Evolutionary conservation across 495 filamentous ascomycete species (phyloP), one percentile per base, ranked within the genome.

Genomic region (Darksidea phi): DNA sequence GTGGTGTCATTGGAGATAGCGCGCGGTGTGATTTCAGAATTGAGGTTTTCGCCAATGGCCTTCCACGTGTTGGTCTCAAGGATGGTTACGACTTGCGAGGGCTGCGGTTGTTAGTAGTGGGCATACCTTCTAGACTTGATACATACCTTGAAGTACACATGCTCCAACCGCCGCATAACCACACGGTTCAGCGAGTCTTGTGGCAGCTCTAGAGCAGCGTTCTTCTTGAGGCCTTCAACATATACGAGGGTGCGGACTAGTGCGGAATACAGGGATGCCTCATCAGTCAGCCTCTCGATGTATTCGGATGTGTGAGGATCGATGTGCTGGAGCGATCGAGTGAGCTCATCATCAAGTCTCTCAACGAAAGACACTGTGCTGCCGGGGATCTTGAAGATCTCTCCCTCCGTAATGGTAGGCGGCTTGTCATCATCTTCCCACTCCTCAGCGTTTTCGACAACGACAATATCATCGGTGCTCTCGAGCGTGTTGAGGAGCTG

Each of bases 291-390:
- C 42, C 95, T 84, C 64, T 97, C 94, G 63, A 99, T 96, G 71
- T 99, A 99, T 75, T 99, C 94, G 34, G 93, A 91, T 47, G 94
- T 99, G 76, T 99, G 94, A 56, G 94, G 94, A 72, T 99, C 94
- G 71, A 97, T 97, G 72, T 88, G 88, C 76, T 97, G 94, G 53
- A 99, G 78, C 13, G 92, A 96, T 65, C 94, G 85, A 45, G 90
- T 97, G 66, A 99, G 91, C 76, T 97, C 95, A 71, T 99, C 94
- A 70, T 99, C 94, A 17, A 99, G 82, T 65, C 95, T 82, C 80
- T 99, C 94, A 18, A 95, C 87, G 73, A 91, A 93, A 0, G 95
- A 97, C 18, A 96, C 90, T 57, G 97, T 79, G 74, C 89, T 96
- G 71, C 94, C 94, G 13, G 95, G 90, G 63, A 99, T 86, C 75